Conservation (phyloP, 805 yeast species). For the Teunomyces aglyptinius region DNA sequence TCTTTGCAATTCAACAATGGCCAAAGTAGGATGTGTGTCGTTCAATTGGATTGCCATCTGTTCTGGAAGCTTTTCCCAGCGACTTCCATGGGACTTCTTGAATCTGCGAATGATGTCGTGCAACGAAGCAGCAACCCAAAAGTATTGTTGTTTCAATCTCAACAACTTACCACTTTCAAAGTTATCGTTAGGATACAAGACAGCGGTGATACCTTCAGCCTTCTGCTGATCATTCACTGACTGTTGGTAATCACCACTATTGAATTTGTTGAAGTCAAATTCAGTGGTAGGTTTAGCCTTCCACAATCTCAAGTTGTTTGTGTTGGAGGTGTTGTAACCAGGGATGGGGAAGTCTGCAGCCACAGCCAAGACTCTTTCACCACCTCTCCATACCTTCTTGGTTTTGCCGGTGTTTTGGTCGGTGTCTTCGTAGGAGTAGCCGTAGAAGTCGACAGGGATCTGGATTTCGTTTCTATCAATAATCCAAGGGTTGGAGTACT, state of each 20-base stretch:
- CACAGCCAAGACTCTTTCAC: slow-evolving; percentile 84
- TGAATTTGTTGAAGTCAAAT: slow-evolving; percentile 87
- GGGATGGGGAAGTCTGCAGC: slow-evolving; percentile 94
- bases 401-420: slow-evolving; percentile 55
- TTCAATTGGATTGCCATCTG: slow-evolving; percentile 89
- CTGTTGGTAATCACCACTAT: slow-evolving; percentile 83
- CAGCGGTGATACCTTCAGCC: slow-evolving; percentile 92
- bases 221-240: slow-evolving; percentile 82
- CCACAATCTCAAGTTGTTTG: slow-evolving; percentile 90
- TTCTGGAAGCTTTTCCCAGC: slow-evolving; percentile 83
- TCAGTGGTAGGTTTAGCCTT: slow-evolving; percentile 85
- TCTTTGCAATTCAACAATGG: slow-evolving; percentile 86
- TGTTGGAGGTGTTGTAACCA: slow-evolving; percentile 78
- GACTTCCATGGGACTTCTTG: slow-evolving; percentile 65
- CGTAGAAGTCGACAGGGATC: slow-evolving; percentile 88
- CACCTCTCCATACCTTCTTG: slow-evolving; percentile 76
- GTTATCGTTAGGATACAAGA: slow-evolving; percentile 90
- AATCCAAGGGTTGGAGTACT: slow-evolving; percentile 91
- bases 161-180: slow-evolving; percentile 88
- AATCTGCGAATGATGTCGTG: slow-evolving; percentile 89
- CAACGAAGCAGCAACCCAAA: slow-evolving; percentile 94
- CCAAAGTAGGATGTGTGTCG: slow-evolving; percentile 93
- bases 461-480: slow-evolving; percentile 82
- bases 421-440: slow-evolving; percentile 60
- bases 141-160: slow-evolving; percentile 91